These are phyloP conservation scores for Yarrowia osloensis DNA, from an alignment of 805 yeast species.

Conservation along the genomic window DNA sequence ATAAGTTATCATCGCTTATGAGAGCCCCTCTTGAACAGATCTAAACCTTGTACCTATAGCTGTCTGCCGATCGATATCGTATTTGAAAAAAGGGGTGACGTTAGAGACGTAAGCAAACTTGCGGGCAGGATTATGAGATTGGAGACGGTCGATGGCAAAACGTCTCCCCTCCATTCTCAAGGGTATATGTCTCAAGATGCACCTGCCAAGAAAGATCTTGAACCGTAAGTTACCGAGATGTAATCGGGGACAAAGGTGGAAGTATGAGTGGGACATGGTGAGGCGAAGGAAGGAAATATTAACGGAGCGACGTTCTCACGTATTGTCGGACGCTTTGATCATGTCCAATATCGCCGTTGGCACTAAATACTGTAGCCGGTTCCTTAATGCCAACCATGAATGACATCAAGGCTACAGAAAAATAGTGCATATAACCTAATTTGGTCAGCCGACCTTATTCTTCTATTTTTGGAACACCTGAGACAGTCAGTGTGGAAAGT, in stretches of 20 bases:
- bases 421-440: background rate
- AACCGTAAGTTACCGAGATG: background rate
- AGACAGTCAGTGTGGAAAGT: background rate
- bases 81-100: background rate
- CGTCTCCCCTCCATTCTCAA: too few relatives aligned
- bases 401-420: background rate
- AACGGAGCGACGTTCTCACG: too few relatives aligned
- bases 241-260: too few relatives aligned
- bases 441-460: background rate
- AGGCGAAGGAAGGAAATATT: too few relatives aligned
- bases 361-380: background rate
- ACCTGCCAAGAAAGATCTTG: background rate
- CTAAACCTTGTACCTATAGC: background rate
- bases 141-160: too few relatives aligned
- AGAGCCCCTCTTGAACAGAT: background rate
- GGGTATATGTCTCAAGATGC: too few relatives aligned
- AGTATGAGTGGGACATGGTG: too few relatives aligned
- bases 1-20: background rate
- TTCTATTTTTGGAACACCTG: background rate
- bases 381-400: too few relatives aligned
- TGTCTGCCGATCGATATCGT: background rate
- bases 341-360: background rate
- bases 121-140: background rate
- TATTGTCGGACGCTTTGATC: too few relatives aligned
- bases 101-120: background rate